Evolutionary conservation across 2,329 filamentous ascomycete species (phyloP), one percentile per base, ranked within the genome.

Genomic region (Didymella sp.): DNA sequence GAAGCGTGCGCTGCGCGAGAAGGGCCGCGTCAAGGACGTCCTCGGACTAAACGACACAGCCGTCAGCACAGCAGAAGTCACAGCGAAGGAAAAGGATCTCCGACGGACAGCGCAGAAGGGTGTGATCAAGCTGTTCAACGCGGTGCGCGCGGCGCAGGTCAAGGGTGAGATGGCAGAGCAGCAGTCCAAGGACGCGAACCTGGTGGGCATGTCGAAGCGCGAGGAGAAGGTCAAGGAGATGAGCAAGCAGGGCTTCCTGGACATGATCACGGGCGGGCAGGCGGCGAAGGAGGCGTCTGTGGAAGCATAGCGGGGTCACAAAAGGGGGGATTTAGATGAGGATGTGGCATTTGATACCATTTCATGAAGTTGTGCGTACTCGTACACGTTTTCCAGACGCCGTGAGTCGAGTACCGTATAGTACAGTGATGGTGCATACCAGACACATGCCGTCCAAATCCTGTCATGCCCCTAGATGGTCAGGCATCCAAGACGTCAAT

Each of bases 51-150:
- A 82, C 52, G 85, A 84, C n/a, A 61, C 72, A 1, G 73, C 73
- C 6, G 70, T 78, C 33, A 79, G 77, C 56, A 82, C 81, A 2
- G 85, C 83, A 6, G 77, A 79, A 3, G 80, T 86, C 7, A 77
- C 83, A 15, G 91, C 90, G 71, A 85, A 88, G 68, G 94, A 98
- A 81, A 89, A 88, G 79, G 82, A 86, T 62, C 76, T 98, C 71
- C 87, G 90, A 70, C 95, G 96, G 81, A 92, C 91, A 45, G 93
- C 93, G 41, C 92, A 97, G 78, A 85, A 92, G 51, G 94, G 94
- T 85, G 95, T 99, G 37, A 89, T 98, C 22, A 96, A 94, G 81
- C 82, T 99, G 56, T 99, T 99, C 79, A 97, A 98, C 76, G 95
- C 95, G 0, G 92, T 99, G 28, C 84, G 94, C 41, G 91, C 91